Conservation (phyloP, 805 yeast genomes). For the Sugiyamaella smithiae region DNA sequence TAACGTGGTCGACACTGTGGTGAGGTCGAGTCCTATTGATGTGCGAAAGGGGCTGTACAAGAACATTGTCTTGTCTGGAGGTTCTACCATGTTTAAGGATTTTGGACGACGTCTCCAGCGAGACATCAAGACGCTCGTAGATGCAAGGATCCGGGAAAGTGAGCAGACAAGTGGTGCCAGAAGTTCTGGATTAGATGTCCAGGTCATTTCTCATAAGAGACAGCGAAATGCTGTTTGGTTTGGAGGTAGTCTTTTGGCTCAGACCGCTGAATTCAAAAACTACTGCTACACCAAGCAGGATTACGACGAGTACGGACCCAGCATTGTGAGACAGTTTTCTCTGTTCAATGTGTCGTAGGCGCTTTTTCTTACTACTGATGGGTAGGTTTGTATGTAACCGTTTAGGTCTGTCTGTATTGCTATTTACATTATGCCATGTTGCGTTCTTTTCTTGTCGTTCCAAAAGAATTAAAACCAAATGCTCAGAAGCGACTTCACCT, state of each 20-base stretch:
- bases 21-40: slow-evolving; percentile 94
- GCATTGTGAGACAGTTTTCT: slow-evolving; percentile 94
- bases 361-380: not conserved
- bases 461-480: slow-evolving; percentile 29
- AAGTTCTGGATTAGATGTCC: slow-evolving; percentile 93
- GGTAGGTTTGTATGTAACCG: not conserved
- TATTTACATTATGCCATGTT: too few species aligned
- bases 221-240: slow-evolving; percentile 99
- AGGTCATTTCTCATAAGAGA: slow-evolving; percentile 93
- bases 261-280: slow-evolving; percentile 93
- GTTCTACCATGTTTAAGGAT: slow-evolving; percentile 98
- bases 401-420: not conserved
- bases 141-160: slow-evolving; percentile 78
- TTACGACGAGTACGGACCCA: slow-evolving; percentile 97
- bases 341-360: slow-evolving; percentile 74
- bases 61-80: slow-evolving; percentile 95
- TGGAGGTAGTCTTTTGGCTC: slow-evolving; percentile 96
- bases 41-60: slow-evolving; percentile 95
- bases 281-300: slow-evolving; percentile 97
- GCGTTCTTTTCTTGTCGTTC: too few species aligned
- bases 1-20: slow-evolving; percentile 90
- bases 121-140: slow-evolving; percentile 83
- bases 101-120: slow-evolving; percentile 97
- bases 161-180: slow-evolving; percentile 72
- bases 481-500: slow-evolving; percentile 37